Conservation (phyloP, 352 stramenopile species). For the Pythium phragmiticola region DNA sequence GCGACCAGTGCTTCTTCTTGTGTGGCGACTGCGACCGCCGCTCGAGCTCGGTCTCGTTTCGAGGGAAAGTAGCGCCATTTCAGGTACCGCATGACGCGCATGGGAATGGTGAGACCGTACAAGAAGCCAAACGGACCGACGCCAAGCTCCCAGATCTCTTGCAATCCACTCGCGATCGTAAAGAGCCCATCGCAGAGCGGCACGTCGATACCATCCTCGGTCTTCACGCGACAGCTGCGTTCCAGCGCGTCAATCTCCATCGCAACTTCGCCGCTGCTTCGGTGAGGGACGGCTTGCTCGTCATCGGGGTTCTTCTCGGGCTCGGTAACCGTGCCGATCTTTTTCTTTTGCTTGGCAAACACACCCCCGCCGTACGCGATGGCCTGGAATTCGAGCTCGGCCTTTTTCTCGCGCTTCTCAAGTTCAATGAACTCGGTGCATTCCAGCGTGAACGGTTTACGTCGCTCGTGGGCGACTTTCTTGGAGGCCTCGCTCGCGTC, state of each 20-base stretch:
- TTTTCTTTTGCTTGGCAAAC: conserved; percentile 54
- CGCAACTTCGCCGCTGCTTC: conserved; percentile 53
- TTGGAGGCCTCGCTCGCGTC: conserved; percentile 79
- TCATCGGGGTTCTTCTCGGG: conserved; percentile 12
- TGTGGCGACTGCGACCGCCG: conserved; percentile 13
- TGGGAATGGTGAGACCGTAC: conserved; percentile 53
- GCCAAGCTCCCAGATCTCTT: conserved; percentile 49
- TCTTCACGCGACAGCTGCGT: conserved; percentile 39
- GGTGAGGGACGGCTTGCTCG: conserved; percentile 14
- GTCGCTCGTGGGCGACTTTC: conserved; percentile 54
- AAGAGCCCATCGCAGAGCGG: conserved; percentile 45
- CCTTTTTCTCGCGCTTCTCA: conserved; percentile 66
- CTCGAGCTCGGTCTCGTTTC: conserved; percentile 22
- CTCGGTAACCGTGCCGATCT: conserved; percentile 8
- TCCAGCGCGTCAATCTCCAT: conserved; percentile 71
- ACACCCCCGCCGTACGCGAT: conserved; percentile 71
- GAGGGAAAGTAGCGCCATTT: conserved; percentile 53
- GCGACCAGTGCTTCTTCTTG: conserved; percentile 22
- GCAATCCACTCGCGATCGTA: conserved; percentile 32
- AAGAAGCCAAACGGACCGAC: conserved; percentile 70
- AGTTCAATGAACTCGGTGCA: conserved; percentile 77
- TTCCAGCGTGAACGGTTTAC: conserved; percentile 74
- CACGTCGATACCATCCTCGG: conserved; percentile 33
- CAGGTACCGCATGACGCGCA: conserved; percentile 41
- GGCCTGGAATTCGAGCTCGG: conserved; percentile 80